phyloP scores from a whole-genome alignment of 2,329 filamentous ascomycete genomes.

The Zelopaecilomyces penicillatus region DNA sequence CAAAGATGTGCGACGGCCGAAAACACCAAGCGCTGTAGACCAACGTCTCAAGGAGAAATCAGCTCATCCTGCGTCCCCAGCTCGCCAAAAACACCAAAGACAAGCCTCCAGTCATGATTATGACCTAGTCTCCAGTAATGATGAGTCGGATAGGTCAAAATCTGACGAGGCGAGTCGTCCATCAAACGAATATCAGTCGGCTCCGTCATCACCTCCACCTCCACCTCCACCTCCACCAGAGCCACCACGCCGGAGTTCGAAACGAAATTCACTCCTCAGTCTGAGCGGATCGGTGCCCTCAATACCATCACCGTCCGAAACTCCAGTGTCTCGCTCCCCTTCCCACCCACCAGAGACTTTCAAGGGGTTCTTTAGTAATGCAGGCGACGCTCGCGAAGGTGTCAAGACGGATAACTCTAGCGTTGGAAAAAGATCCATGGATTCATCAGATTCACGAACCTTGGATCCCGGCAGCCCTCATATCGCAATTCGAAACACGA shows the following conservation, averaged over 20 bases:
- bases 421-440: neutral
- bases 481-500: too few relatives aligned
- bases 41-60: too few relatives aligned
- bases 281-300: slow-evolving; percentile 7
- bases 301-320: slow-evolving; percentile 1
- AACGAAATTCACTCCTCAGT: slow-evolving; percentile 14
- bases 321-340: neutral
- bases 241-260: slow-evolving; percentile 21
- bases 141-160: too few relatives aligned
- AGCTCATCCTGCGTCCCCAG: too few relatives aligned
- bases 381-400: neutral
- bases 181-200: too few relatives aligned
- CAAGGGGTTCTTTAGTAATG: neutral
- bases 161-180: too few relatives aligned
- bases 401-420: neutral
- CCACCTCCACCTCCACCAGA: slow-evolving; percentile 17
- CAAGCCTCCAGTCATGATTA: too few relatives aligned
- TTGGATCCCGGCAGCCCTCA: too few relatives aligned
- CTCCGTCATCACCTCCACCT: slow-evolving; percentile 3
- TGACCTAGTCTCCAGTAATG: too few relatives aligned
- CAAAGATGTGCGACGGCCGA: too few relatives aligned
- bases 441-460: neutral
- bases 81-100: too few relatives aligned
- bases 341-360: slow-evolving; percentile 4
- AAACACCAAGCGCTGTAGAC: too few relatives aligned